Percentiles rank a stretch among this genome's conserved stretches.
phyloP scores from a whole-genome alignment of 139 green algal genomes.

The Monoraphidium neglectum region DNA sequence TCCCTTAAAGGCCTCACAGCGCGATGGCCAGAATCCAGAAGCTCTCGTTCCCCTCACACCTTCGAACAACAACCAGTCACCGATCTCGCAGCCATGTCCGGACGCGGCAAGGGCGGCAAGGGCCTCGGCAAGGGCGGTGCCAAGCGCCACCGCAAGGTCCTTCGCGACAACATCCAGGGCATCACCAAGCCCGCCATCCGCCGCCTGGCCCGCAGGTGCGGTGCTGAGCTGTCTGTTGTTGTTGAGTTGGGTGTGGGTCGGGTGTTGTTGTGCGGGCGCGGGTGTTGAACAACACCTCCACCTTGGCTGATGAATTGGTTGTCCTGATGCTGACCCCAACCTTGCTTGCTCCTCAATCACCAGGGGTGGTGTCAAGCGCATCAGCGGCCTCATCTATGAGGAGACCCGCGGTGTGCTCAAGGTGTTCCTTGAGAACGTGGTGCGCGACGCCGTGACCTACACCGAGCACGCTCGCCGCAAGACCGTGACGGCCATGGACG shows the following conservation, averaged over 20 bases:
- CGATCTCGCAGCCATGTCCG: no score
- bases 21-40: no score
- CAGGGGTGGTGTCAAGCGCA: conserved; percentile 86
- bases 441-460: conserved; percentile 95
- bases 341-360: no score
- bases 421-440: conserved; percentile 91
- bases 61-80: no score
- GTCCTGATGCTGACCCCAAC: no score
- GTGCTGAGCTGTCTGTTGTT: conserved; percentile 69
- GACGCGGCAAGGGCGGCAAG: conserved; percentile 94
- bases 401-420: conserved; percentile 88
- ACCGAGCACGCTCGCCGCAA: conserved; percentile 96
- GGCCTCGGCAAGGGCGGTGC: conserved; percentile 90
- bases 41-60: no score
- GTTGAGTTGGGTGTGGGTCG: no score
- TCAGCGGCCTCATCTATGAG: conserved; percentile 87
- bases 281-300: no score
- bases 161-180: conserved; percentile 94
- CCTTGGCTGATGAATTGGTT: no score
- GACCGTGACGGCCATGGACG: conserved; percentile 96
- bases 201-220: no score
- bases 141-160: conserved; percentile 92
- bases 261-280: no score
- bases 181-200: conserved; percentile 84
- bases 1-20: no score